Conservation (phyloP, 495 filamentous ascomycete genomes). For the Symbiotaphrina buchneri region DNA sequence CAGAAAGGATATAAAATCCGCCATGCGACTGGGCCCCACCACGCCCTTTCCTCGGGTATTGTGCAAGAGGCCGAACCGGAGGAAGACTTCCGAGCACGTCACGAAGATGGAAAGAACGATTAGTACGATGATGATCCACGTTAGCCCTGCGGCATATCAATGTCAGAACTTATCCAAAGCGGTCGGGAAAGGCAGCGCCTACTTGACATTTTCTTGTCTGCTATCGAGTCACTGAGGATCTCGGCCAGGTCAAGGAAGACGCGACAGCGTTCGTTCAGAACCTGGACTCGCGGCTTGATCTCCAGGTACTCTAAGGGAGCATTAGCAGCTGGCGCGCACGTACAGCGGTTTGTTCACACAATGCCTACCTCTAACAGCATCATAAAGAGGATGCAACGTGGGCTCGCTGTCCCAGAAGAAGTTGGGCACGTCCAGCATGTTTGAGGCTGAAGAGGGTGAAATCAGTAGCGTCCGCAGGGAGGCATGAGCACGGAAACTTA, state of each 20-base stretch:
- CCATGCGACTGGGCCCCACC: no score
- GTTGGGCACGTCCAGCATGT: conserved; percentile 90
- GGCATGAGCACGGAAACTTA: conserved; percentile 21
- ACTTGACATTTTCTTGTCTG: conserved; percentile 80
- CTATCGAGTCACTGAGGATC: conserved; percentile 79
- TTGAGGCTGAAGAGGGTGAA: no score
- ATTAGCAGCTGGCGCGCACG: neutral
- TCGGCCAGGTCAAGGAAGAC: conserved; percentile 95
- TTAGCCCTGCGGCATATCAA: conserved; percentile 28
- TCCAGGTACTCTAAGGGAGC: conserved; percentile 58
- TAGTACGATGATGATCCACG: conserved; percentile 94
- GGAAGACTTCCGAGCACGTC: conserved; percentile 69
- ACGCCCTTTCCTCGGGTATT: no score
- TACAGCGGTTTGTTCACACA: neutral
- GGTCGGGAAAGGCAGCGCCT: conserved; percentile 6
- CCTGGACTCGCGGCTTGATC: conserved; percentile 82
- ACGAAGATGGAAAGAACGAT: conserved; percentile 81
- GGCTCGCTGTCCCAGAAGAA: conserved; percentile 99
- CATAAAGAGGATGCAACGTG: conserved; percentile 82
- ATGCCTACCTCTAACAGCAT: conserved; percentile 40
- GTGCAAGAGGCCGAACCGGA: conserved; percentile 77
- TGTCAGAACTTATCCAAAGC: neutral
- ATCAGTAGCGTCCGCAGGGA: neutral
- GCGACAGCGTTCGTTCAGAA: conserved; percentile 87
- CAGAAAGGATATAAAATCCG: no score